Evolutionary conservation across 2,329 filamentous ascomycete species (phyloP), one percentile per base, ranked within the genome.

Genomic region (Aureobasidium sp.): DNA sequence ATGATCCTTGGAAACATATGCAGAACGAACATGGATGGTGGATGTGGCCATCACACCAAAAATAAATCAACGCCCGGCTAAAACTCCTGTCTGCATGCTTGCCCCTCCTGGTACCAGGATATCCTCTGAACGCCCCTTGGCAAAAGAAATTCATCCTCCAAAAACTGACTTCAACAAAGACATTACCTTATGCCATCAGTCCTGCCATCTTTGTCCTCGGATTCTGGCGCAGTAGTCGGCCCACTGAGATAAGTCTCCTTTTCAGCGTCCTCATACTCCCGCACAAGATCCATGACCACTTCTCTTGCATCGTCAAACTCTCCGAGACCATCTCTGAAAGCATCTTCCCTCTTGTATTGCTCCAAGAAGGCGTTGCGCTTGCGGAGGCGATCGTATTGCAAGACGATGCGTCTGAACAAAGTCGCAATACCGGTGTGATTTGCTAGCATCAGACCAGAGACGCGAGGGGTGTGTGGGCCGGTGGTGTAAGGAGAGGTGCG

Each of bases 391-490:
- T 96, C 92, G 76, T 97, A 99, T 72, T 96, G 93, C 66, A 85
- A 84, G 15, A 97, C 84, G 65, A 97, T 96, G 48, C 93, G 86
- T 75, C 95, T 96, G 81, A 99, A 99, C 10, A 99, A 82, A 78
- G 94, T 97, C 51, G 93, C 90, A 68, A 99, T 96, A 66, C 92
- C 96, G 0, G 94, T 99, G 74, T 99, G 94, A 73, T 99, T 99
- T 13, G 94, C 94, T 64, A 99, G 80, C 94, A 99, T 99, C 63
- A 99, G 83, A 2, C 94, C 94, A 67, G 91, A 96, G 60, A 99
- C 94, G 53, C 94, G 88, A 0, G 73, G 72, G 43, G 97, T 89
- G 72, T 97, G 97, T 1, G 94, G 94, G 12, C 95, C 95, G 61
- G 91, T 89, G 46, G 97, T 88, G 72, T 99, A 97, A 1, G 95